These are phyloP conservation scores for Erysimum cheiri DNA, from an alignment of 441 rosid species.

Conservation along the genomic window DNA sequence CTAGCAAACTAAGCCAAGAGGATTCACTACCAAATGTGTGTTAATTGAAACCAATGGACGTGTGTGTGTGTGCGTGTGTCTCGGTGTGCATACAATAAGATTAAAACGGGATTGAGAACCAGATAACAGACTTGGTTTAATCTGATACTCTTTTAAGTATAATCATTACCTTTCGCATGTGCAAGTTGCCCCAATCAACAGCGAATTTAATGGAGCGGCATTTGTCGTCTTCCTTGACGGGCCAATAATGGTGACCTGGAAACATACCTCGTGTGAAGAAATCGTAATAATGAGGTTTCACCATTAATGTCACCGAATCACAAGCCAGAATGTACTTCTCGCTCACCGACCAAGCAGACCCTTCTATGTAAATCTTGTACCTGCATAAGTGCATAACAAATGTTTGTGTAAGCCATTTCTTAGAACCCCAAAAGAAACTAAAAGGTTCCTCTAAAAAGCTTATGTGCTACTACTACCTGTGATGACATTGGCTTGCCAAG, in stretches of 20 bases:
- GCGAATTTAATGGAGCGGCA: constrained; percentile 47
- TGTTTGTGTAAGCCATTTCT: constrained; percentile 6
- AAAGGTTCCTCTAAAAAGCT: constrained; percentile 1
- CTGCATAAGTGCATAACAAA: constrained; percentile 50
- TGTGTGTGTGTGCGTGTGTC: not conserved
- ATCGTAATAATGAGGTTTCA: constrained; percentile 50
- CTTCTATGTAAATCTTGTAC: constrained; percentile 90
- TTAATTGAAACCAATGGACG: not conserved
- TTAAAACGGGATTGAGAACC: not conserved
- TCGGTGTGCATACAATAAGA: not conserved
- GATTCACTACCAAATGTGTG: not conserved
- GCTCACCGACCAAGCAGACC: constrained; percentile 95
- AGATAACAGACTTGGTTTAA: not conserved
- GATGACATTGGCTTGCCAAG: constrained; percentile 70
- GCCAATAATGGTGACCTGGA: constrained; percentile 48
- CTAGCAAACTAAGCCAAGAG: not conserved
- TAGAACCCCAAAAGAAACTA: not conserved
- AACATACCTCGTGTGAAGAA: constrained; percentile 47
- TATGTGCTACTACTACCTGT: constrained; percentile 62
- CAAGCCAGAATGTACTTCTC: constrained; percentile 86
- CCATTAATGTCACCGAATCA: constrained; percentile 47
- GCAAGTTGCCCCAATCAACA: constrained; percentile 46
- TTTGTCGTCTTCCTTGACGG: constrained; percentile 44
- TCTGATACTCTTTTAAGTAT: constrained; percentile 19
- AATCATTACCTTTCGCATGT: constrained; percentile 35